Conservation (phyloP, 805 yeast species). For the Ogataea dorogensis region DNA sequence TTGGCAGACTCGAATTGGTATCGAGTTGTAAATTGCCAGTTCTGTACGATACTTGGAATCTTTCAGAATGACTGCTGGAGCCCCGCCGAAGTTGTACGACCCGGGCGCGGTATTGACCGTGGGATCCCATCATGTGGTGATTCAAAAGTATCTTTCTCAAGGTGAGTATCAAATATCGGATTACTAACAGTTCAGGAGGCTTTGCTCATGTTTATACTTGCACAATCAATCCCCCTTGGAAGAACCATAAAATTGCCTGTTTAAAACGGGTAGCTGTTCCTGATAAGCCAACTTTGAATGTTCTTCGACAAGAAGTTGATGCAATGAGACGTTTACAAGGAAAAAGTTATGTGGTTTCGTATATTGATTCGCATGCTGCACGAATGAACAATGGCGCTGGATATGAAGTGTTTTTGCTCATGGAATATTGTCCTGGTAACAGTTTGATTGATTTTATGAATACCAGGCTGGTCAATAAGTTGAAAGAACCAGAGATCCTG, state of each 20-base stretch:
- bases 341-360: constrained; percentile 76
- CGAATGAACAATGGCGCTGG: constrained; percentile 52
- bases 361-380: constrained; percentile 94
- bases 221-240: constrained; percentile 58
- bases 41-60: too few species aligned
- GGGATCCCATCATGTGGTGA: constrained; percentile 74
- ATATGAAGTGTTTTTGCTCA: constrained; percentile 73
- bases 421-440: constrained; percentile 76
- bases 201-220: constrained; percentile 94
- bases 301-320: constrained; percentile 91
- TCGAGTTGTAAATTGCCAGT: too few species aligned
- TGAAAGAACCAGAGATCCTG: constrained; percentile 66
- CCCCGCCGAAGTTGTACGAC: constrained; percentile 56
- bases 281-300: constrained; percentile 76
- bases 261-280: constrained; percentile 95
- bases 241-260: constrained; percentile 63
- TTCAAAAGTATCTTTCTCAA: constrained; percentile 71
- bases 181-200: constrained; percentile 48
- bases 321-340: constrained; percentile 91
- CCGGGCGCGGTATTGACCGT: constrained; percentile 81
- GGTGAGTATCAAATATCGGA: constrained; percentile 42
- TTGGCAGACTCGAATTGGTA: background rate
- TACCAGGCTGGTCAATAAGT: constrained; percentile 59
- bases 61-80: constrained; percentile 28
- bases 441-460: constrained; percentile 83